Evolutionary conservation across 2,329 filamentous ascomycete genomes (phyloP).

Genomic region (Pleomassaria siparia): DNA sequence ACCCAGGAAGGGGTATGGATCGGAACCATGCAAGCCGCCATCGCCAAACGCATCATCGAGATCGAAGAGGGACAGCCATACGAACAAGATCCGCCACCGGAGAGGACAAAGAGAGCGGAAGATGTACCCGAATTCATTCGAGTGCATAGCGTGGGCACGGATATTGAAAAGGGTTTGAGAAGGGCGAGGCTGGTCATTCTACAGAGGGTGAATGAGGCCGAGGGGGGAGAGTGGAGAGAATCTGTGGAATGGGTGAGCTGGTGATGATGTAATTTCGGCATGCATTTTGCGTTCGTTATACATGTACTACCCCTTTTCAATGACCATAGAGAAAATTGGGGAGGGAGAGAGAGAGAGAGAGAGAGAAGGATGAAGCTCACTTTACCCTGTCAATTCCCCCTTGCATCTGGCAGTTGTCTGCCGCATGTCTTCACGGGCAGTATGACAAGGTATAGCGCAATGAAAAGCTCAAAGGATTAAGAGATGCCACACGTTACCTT

Average conservation of each 20-base stretch:
- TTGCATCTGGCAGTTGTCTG: too few species aligned
- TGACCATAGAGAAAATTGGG: too few species aligned
- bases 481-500: too few species aligned
- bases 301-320: too few species aligned
- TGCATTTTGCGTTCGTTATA: background rate
- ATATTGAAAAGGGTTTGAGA: conserved; percentile 8
- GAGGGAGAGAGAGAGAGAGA: too few species aligned
- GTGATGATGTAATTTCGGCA: background rate
- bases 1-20: conserved; percentile 15
- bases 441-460: too few species aligned
- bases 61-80: conserved; percentile 14
- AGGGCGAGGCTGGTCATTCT: conserved; percentile 7
- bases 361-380: too few species aligned
- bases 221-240: conserved; percentile 13
- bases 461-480: too few species aligned
- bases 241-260: conserved; percentile 16
- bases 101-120: conserved; percentile 3
- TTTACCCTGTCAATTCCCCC: too few species aligned
- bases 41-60: conserved; percentile 16
- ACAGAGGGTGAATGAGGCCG: conserved; percentile 5
- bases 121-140: conserved; percentile 12
- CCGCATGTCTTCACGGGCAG: too few species aligned
- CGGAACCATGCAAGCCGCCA: conserved; percentile 12
- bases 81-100: conserved; percentile 5
- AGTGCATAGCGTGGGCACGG: conserved; percentile 12